Percentiles rank a stretch among this genome's conserved stretches.
Conservation (phyloP, 106 monocot species). For the Dendrobium huoshanense region DNA sequence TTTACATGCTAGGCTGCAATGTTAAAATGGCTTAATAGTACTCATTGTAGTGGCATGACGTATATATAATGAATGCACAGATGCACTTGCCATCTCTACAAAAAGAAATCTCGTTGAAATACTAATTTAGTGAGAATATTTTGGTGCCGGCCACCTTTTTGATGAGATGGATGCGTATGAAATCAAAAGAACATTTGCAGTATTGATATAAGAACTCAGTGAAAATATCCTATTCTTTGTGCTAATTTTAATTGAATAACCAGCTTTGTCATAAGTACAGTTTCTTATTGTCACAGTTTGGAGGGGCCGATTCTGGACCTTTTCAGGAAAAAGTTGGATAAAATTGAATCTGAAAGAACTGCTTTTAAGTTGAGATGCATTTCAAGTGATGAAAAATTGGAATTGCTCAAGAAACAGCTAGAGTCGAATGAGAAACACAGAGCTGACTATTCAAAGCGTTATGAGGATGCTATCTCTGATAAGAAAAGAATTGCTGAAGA, state of each 20-base stretch:
- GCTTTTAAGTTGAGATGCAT: conserved; percentile 47
- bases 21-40: neutral
- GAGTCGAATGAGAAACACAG: conserved; percentile 84
- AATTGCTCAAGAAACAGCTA: conserved; percentile 65
- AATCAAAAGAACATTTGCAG: neutral
- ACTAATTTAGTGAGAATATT: neutral
- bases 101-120: neutral
- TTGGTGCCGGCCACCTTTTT: neutral
- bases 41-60: neutral
- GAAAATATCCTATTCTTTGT: neutral
- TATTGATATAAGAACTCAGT: neutral
- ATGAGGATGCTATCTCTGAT: conserved; percentile 74
- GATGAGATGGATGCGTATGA: neutral
- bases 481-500: conserved; percentile 79
- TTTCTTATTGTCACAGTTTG: conserved; percentile 43
- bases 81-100: neutral
- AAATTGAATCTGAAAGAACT: conserved; percentile 59
- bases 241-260: neutral
- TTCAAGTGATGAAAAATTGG: conserved; percentile 70
- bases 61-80: neutral
- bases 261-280: neutral
- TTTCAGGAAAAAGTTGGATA: conserved; percentile 51
- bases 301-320: conserved; percentile 66
- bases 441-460: conserved; percentile 75
- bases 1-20: neutral